These are phyloP conservation scores for Mycena indigotica DNA, from an alignment of 768 basidiomycete genomes.

Conservation along the genomic window DNA sequence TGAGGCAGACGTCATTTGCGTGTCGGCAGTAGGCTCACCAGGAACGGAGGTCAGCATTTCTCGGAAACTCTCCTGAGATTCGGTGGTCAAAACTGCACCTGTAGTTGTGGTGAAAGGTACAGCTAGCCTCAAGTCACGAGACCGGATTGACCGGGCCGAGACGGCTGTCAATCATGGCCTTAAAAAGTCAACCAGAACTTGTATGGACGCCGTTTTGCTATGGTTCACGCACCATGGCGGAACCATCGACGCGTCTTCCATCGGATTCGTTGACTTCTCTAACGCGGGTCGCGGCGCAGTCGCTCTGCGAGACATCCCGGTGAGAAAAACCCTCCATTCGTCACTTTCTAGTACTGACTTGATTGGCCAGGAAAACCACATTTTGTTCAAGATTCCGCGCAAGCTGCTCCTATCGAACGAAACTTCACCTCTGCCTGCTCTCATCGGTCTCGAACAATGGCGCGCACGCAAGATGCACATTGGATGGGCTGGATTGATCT, in stretches of 20 bases:
- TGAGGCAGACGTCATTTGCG: too few relatives aligned
- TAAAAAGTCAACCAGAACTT: background rate
- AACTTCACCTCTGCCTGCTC: constrained; percentile 65
- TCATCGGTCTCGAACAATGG: constrained; percentile 70
- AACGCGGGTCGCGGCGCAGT: constrained; percentile 74
- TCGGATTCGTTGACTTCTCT: constrained; percentile 51
- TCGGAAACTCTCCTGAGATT: too few relatives aligned
- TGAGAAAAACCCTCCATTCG: constrained; percentile 31
- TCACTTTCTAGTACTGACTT: background rate
- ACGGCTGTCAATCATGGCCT: background rate
- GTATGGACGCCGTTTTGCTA: constrained; percentile 28
- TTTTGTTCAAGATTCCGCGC: constrained; percentile 83
- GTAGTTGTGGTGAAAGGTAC: too few relatives aligned
- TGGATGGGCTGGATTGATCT: constrained; percentile 87
- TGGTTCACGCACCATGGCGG: constrained; percentile 65
- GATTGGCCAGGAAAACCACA: constrained; percentile 61
- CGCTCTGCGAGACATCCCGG: constrained; percentile 74
- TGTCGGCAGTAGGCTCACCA: too few relatives aligned
- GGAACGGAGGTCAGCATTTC: too few relatives aligned
- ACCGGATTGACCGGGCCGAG: too few relatives aligned
- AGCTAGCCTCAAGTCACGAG: too few relatives aligned
- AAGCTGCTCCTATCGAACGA: constrained; percentile 74
- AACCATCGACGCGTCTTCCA: constrained; percentile 44
- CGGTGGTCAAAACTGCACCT: too few relatives aligned
- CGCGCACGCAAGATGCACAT: constrained; percentile 54